phyloP scores from a whole-genome alignment of 1,284 basidiomycete species.

The Butyriboletus appendiculatus region DNA sequence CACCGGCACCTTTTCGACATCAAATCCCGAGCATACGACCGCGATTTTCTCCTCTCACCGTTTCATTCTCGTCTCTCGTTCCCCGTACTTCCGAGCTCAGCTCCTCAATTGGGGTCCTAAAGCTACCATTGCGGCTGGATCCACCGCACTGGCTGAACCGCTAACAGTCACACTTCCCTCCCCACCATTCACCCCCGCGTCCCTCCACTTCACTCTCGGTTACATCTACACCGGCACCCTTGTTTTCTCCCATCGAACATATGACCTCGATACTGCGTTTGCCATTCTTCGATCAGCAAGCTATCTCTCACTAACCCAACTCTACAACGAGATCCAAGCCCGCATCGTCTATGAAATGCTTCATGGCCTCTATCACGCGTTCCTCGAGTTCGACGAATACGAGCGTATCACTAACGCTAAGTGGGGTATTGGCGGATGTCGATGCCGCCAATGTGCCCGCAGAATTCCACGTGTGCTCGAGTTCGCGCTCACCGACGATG shows the following conservation, averaged over 20 bases:
- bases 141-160: slow-evolving; percentile 41
- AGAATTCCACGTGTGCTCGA: slow-evolving; percentile 80
- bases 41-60: slow-evolving; percentile 91
- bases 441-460: slow-evolving; percentile 77
- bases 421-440: slow-evolving; percentile 79
- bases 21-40: slow-evolving; percentile 66
- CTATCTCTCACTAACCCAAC: slow-evolving; percentile 78
- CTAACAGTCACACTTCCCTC: slow-evolving; percentile 75
- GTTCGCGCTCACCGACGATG: slow-evolving; percentile 75
- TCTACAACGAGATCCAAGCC: slow-evolving; percentile 80
- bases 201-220: slow-evolving; percentile 92
- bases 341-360: slow-evolving; percentile 85
- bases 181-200: slow-evolving; percentile 94
- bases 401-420: slow-evolving; percentile 67
- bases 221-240: slow-evolving; percentile 95
- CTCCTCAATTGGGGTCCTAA: slow-evolving; percentile 59
- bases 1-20: slow-evolving; percentile 59
- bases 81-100: slow-evolving; percentile 82
- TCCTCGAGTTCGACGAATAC: slow-evolving; percentile 74
- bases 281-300: slow-evolving; percentile 83
- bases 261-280: slow-evolving; percentile 91
- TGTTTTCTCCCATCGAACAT: slow-evolving; percentile 88
- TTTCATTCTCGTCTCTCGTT: slow-evolving; percentile 89
- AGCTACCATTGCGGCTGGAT: slow-evolving; percentile 27
- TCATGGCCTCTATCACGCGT: slow-evolving; percentile 85